Evolutionary conservation across 75 land plant species (phyloP), one percentile per base, ranked within the genome.

Genomic region (Gnetum montanum): DNA sequence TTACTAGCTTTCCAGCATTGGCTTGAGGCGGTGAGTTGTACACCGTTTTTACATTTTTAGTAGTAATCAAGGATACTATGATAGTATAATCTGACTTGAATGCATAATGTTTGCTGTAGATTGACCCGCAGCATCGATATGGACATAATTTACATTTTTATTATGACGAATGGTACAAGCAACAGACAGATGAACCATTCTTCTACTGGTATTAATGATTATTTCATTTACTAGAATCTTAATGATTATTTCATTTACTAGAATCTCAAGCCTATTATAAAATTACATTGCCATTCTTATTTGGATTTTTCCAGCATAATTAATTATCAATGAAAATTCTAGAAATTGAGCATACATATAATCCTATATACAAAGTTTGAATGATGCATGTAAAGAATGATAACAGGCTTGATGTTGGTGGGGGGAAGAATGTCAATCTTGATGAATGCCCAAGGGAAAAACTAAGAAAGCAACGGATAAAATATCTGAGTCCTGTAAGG

Each of bases 101-200:
- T 50, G 8, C n/a, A 29, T 0, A 18, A 20, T 29, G 18, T 50
- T 8, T 30, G 30, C n/a, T 58, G 54, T 74, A 93, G 98, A 76
- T 93, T 53, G 98, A 93, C 48, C 83, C 98, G 41, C 88, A 83
- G 16, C 98, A 93, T 59, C 82, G 98, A 1, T 93, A 93, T 68
- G 98, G 98, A 3, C 90, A 85, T 61, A 93, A 93, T 44, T 63
- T 93, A 34, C 86, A 82, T 15, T 66, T 70, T 45, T 93, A 93
- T 49, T 93, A 78, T 58, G 83, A 76, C 31, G 2, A 52, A 6
- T 93, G 98, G 98, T 65, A 69, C 37, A 24, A 66, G 15, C 74
- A 81, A 54, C 61, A 63, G 30, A 93, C 90, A 37, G 30, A 44
- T 16, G 73, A 93, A 46, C 95, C 98, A 19, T 93, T 93, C 77